Evolutionary conservation across 768 basidiomycete genomes (phyloP), one percentile per base, ranked within the genome.

Genomic region (Hericium erinaceus): DNA sequence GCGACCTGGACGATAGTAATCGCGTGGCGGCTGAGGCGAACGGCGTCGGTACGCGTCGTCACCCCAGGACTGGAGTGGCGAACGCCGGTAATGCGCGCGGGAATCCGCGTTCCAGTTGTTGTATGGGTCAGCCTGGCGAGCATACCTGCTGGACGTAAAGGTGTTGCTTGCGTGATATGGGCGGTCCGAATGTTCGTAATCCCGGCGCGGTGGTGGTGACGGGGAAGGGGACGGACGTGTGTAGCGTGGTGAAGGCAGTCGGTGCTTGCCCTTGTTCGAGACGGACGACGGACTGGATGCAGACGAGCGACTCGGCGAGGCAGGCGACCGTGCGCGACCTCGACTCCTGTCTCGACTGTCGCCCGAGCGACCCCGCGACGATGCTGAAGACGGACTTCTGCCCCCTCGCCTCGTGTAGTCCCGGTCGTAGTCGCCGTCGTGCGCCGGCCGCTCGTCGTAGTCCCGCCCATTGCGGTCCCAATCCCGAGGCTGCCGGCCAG

Each of bases 401-500:
- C 20, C 44, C 15, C 44, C 44, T 46, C 44, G 44, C 22, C 22
- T 22, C 22, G 22, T 22, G 22, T 22, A 22, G 2, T 22, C 22
- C 16, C 44, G 63, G 33, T 70, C 66, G 18, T 66, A 55, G 28
- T 67, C 64, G n/a, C 65, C 48, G 8, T 54, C 39, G 24, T 40
- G 65, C 53, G 57, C 67, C 52, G 63, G 63, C 55, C 69, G 70
- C 24, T 56, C 50, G 46, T 77, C 75, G 13, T 69, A 63, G 41
- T 80, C 73, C 39, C 76, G 66, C 56, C 67, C 61, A 56, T 73
- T 68, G 52, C 74, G 61, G 54, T 80, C 79, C 44, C 80, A 77
- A 41, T 80, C 79, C 41, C 44, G 44, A n/a, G 44, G 44, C 20
- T 46, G n/a, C 20, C 44, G 44, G 18, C n/a, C 15, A 46, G n/a